Evolutionary conservation across 352 stramenopile genomes (phyloP).

Genomic region (Pythium dissotocum): DNA sequence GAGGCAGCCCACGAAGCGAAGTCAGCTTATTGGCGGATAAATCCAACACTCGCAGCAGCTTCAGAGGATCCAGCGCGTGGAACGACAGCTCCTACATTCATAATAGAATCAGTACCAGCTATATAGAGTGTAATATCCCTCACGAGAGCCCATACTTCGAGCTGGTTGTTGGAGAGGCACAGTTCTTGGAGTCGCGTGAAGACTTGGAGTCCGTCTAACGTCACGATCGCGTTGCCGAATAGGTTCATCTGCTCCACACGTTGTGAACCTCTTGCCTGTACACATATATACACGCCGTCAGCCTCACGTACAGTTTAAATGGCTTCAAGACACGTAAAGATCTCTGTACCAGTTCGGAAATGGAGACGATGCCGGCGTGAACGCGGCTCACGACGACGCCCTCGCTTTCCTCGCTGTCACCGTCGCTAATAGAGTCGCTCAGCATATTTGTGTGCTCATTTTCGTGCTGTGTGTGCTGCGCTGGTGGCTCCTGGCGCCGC

Average conservation of each 20-base stretch:
- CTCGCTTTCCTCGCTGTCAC: background rate
- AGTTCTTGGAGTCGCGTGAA: slow-evolving; percentile 69
- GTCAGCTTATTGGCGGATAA: slow-evolving; percentile 76
- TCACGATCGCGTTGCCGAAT: slow-evolving; percentile 67
- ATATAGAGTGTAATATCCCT: no score
- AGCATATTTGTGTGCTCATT: background rate
- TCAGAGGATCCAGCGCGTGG: slow-evolving; percentile 56
- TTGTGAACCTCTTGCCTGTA: slow-evolving; percentile 21
- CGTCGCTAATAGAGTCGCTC: background rate
- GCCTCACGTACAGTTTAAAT: background rate
- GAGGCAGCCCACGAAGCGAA: slow-evolving; percentile 58
- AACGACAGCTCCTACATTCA: slow-evolving; percentile 53
- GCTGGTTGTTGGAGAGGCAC: slow-evolving; percentile 80
- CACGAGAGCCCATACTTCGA: slow-evolving; percentile 39
- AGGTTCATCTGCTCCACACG: slow-evolving; percentile 74
- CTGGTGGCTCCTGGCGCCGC: background rate
- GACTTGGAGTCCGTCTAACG: slow-evolving; percentile 64
- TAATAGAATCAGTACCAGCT: background rate
- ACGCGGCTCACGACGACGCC: slow-evolving; percentile 21
- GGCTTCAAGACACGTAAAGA: background rate
- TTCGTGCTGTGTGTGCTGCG: background rate
- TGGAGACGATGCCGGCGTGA: slow-evolving; percentile 18
- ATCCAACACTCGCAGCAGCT: slow-evolving; percentile 69
- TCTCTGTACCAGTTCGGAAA: slow-evolving; percentile 15
- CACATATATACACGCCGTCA: background rate